phyloP scores from a whole-genome alignment of 768 basidiomycete genomes.

The Collybia sordida region DNA sequence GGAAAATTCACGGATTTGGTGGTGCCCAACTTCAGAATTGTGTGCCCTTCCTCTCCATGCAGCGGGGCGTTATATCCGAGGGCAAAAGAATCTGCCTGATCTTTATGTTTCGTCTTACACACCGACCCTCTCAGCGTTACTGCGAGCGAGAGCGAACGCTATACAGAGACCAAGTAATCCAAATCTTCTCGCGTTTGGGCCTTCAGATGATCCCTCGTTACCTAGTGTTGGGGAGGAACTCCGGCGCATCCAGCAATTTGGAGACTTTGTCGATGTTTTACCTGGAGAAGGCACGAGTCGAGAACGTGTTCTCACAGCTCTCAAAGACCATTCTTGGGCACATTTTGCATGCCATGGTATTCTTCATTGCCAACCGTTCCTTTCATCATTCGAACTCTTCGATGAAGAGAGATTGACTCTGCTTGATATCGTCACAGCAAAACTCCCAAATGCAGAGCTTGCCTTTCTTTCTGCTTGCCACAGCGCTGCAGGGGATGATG shows the following conservation, averaged over 20 bases:
- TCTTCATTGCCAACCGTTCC: constrained; percentile 1
- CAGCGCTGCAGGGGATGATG: constrained; percentile 18
- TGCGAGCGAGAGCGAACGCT: constrained; percentile 3
- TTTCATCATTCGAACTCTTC: constrained; percentile 5
- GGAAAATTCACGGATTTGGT: constrained; percentile 17
- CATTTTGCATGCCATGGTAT: constrained; percentile 10
- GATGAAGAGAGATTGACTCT: background rate
- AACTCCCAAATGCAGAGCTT: constrained; percentile 6
- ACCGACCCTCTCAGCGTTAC: constrained; percentile 4
- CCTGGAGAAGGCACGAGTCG: background rate
- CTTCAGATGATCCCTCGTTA: constrained; percentile 2
- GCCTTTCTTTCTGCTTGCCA: constrained; percentile 14
- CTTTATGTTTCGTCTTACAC: constrained; percentile 16
- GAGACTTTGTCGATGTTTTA: background rate
- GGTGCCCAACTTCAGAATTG: constrained; percentile 27
- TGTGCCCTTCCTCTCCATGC: constrained; percentile 18
- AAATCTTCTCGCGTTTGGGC: constrained; percentile 9
- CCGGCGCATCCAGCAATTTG: background rate
- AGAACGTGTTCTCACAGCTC: background rate
- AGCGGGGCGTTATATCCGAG: constrained; percentile 8
- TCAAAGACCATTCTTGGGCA: background rate
- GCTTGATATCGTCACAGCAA: constrained; percentile 4
- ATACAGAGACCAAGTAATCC: background rate
- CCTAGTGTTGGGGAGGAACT: constrained; percentile 8
- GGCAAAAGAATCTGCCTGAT: constrained; percentile 1